These are phyloP conservation scores for Phytophthora sansomeana DNA, from an alignment of 352 stramenopile genomes.

Conservation along the genomic window DNA sequence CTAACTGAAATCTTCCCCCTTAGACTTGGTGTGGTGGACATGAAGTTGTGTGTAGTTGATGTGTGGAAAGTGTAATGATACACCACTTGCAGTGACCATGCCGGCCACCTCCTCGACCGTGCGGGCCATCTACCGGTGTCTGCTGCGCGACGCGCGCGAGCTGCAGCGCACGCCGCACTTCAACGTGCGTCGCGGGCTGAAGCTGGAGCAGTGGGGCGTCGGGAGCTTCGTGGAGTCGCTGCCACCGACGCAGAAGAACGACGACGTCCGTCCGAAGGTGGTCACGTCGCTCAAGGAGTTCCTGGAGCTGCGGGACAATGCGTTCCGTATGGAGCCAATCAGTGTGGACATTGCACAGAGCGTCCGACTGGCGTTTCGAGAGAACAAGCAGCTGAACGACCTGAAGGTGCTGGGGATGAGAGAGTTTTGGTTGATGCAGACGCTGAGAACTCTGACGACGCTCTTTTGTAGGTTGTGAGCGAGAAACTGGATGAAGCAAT, in stretches of 20 bases:
- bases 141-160: constrained; percentile 66
- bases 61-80: background rate
- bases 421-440: background rate
- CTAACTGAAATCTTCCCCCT: constrained; percentile 37
- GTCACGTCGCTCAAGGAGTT: constrained; percentile 58
- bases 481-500: constrained; percentile 78
- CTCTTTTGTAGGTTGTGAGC: constrained; percentile 37
- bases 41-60: background rate
- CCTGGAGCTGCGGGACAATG: constrained; percentile 46
- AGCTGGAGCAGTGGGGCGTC: constrained; percentile 71
- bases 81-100: constrained; percentile 35
- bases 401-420: constrained; percentile 37
- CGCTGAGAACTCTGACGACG: constrained; percentile 8
- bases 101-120: constrained; percentile 43
- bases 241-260: constrained; percentile 15
- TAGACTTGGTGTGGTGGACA: background rate
- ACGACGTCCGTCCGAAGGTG: constrained; percentile 19
- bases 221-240: constrained; percentile 53
- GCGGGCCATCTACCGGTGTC: constrained; percentile 70
- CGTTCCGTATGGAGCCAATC: constrained; percentile 39
- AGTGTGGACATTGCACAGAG: constrained; percentile 44
- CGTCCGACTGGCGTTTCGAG: constrained; percentile 55
- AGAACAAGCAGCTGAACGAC: constrained; percentile 47
- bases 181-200: constrained; percentile 58
- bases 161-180: constrained; percentile 71